Conservation (phyloP, 768 basidiomycete species). For the Nidula microcarpa region DNA sequence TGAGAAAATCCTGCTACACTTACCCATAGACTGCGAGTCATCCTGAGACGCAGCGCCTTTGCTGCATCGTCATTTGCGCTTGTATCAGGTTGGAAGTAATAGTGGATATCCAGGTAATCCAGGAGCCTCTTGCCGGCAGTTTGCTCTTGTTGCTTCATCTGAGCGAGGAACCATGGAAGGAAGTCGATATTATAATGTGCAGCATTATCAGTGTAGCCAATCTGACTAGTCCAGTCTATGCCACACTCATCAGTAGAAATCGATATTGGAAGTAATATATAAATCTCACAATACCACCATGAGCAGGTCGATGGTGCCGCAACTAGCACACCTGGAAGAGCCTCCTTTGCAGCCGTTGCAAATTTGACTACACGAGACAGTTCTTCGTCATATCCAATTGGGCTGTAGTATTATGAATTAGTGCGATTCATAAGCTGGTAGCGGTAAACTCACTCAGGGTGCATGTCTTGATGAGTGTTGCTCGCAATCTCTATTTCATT, state of each 20-base stretch:
- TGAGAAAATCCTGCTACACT: not conserved
- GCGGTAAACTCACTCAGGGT: slow-evolving; percentile 32
- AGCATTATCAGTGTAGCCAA: slow-evolving; percentile 45
- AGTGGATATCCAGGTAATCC: slow-evolving; percentile 57
- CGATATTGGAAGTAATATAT: not conserved
- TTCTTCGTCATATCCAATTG: slow-evolving; percentile 50
- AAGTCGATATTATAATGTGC: slow-evolving; percentile 53
- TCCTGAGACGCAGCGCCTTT: slow-evolving; percentile 45
- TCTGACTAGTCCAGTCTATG: slow-evolving; percentile 48
- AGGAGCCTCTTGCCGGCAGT: slow-evolving; percentile 36
- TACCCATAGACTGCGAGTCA: slow-evolving; percentile 51
- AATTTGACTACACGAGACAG: slow-evolving; percentile 39
- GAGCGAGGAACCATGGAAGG: slow-evolving; percentile 50
- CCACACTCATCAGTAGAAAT: not conserved
- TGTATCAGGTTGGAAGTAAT: slow-evolving; percentile 51
- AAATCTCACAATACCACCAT: slow-evolving; percentile 40
- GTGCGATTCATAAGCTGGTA: not conserved
- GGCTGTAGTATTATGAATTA: slow-evolving; percentile 17
- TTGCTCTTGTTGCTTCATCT: slow-evolving; percentile 39
- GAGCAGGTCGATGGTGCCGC: slow-evolving; percentile 45
- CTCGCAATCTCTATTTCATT: slow-evolving; percentile 57
- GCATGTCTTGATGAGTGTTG: slow-evolving; percentile 56
- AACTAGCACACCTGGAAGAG: slow-evolving; percentile 38
- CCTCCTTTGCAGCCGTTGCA: slow-evolving; percentile 37
- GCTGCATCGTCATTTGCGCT: slow-evolving; percentile 50